These are phyloP conservation scores for Eutypa lata DNA, from an alignment of 2,329 filamentous ascomycete genomes.

Conservation along the genomic window DNA sequence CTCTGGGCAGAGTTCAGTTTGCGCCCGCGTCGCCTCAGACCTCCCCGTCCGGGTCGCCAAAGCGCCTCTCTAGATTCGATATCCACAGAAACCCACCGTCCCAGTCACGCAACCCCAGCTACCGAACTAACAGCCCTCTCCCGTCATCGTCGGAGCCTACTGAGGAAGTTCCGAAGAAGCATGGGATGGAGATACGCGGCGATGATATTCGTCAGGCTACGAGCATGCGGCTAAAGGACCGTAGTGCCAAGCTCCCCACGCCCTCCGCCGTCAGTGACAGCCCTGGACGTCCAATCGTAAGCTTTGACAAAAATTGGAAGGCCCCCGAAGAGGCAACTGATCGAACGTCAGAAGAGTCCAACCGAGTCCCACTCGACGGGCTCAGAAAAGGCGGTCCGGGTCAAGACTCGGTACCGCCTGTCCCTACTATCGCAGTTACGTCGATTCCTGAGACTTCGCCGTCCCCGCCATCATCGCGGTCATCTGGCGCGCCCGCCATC, in stretches of 20 bases:
- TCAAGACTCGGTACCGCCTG: conserved; percentile 28
- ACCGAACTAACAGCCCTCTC: conserved; percentile 63
- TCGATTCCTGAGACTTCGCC: conserved; percentile 35
- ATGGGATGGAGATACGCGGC: conserved; percentile 78
- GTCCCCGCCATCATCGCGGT: conserved; percentile 33
- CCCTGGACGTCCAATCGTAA: conserved; percentile 91
- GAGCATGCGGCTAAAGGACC: conserved; percentile 81
- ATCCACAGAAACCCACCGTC: conserved; percentile 82
- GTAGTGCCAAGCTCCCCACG: conserved; percentile 81
- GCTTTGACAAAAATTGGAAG: conserved; percentile 85
- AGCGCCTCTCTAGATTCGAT: conserved; percentile 56
- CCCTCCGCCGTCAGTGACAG: conserved; percentile 89
- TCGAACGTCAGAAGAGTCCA: conserved; percentile 57
- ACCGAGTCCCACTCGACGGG: conserved; percentile 27
- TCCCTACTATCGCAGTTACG: conserved; percentile 56
- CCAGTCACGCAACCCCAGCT: conserved; percentile 77
- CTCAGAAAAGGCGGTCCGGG: conserved; percentile 24
- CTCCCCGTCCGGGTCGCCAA: conserved; percentile 35
- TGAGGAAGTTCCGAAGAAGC: conserved; percentile 58
- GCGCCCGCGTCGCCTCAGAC: conserved; percentile 40
- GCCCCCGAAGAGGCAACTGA: conserved; percentile 68
- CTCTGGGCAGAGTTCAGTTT: conserved; percentile 60
- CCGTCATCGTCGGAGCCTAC: conserved; percentile 32
- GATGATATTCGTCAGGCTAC: conserved; percentile 90
- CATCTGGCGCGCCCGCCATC: conserved; percentile 34